These are phyloP conservation scores for Bryoglossum gracile DNA, from an alignment of 495 filamentous ascomycete species.

Conservation along the genomic window DNA sequence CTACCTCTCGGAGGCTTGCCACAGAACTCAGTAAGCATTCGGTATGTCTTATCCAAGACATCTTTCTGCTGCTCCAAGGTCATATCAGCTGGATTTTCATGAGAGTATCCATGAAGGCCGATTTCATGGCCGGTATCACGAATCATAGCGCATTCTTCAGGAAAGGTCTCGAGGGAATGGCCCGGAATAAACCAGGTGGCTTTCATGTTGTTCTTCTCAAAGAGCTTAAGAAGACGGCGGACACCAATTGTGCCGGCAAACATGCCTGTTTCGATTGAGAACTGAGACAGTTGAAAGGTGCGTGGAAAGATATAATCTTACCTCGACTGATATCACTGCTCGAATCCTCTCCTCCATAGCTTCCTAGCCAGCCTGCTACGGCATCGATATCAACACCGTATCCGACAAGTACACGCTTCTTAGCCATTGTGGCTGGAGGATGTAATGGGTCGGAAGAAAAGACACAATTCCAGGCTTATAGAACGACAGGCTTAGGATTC, in stretches of 20 bases:
- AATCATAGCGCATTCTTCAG: constrained; percentile 65
- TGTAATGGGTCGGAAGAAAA: not conserved
- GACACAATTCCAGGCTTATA: no score
- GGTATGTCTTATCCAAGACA: constrained; percentile 70
- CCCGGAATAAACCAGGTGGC: constrained; percentile 80
- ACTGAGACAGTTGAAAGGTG: no score
- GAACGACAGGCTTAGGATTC: no score
- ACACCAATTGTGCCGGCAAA: constrained; percentile 70
- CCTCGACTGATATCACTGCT: constrained; percentile 61
- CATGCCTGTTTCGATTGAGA: no score
- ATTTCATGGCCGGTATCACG: constrained; percentile 76
- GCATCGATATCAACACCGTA: constrained; percentile 60
- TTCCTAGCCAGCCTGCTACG: constrained; percentile 65
- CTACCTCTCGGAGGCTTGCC: constrained; percentile 54
- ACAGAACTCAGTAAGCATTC: constrained; percentile 63
- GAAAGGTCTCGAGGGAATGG: constrained; percentile 71
- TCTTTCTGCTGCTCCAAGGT: constrained; percentile 65
- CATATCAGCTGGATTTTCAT: constrained; percentile 71
- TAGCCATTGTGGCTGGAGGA: constrained; percentile 39
- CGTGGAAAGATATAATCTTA: constrained; percentile 17
- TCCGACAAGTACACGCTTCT: constrained; percentile 51
- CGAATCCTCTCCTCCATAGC: constrained; percentile 65
- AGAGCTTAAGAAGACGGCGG: constrained; percentile 63
- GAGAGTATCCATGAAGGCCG: constrained; percentile 66
- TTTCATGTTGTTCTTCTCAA: constrained; percentile 75